Evolutionary conservation across 345 rosid genomes (phyloP).

Genomic region (Bruguiera gymnorhiza): DNA sequence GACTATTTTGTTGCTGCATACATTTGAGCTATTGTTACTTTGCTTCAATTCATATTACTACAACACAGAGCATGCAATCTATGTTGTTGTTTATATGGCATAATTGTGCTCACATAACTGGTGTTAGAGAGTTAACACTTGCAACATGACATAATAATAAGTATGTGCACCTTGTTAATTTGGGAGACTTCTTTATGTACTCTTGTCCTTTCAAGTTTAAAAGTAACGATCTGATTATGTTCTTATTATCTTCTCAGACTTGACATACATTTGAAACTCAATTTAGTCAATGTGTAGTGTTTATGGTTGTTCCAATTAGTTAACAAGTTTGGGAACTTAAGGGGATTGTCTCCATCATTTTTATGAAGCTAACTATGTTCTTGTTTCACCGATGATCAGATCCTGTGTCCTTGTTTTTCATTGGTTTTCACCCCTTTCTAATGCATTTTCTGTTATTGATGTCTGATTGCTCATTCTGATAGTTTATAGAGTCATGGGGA

Average conservation of each 20-base stretch:
- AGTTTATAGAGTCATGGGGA: slow-evolving; percentile 19
- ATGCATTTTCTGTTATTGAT: not conserved
- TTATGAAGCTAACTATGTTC: not conserved
- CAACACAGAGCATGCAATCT: not conserved
- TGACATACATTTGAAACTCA: not conserved
- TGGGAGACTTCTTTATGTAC: not conserved
- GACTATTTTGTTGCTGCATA: not conserved
- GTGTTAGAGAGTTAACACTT: not conserved
- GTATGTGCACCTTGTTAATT: not conserved
- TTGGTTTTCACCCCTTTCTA: not conserved
- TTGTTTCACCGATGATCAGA: not conserved
- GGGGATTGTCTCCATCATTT: not conserved
- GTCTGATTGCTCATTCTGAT: slow-evolving; percentile 4
- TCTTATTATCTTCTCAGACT: not conserved
- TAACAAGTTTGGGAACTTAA: not conserved
- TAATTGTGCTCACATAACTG: not conserved
- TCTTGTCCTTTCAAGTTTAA: not conserved
- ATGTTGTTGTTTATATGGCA: not conserved
- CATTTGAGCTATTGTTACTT: not conserved
- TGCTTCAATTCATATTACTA: not conserved
- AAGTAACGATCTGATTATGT: no score
- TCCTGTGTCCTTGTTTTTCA: not conserved
- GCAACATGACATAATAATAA: not conserved
- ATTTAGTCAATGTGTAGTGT: not conserved
- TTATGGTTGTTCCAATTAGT: not conserved